phyloP scores from a whole-genome alignment of 2,329 filamentous ascomycete species.

The Pleomassaria siparia region DNA sequence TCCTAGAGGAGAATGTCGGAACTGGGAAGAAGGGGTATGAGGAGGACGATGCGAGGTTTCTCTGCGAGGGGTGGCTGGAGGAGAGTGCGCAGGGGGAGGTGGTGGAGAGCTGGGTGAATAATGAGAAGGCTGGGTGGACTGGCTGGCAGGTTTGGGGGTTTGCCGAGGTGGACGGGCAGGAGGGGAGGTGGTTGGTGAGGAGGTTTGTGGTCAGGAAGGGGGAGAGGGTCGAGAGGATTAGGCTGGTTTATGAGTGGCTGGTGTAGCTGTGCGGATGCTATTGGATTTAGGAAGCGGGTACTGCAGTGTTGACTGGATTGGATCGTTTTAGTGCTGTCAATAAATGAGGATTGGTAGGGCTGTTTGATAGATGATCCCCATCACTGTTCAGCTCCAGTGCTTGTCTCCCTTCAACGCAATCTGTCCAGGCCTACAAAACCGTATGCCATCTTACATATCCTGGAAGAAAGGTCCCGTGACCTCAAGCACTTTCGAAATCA shows the following conservation, averaged over 20 bases:
- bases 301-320: no score
- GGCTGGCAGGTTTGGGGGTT: constrained; percentile 35
- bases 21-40: constrained; percentile 18
- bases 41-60: neutral
- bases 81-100: constrained; percentile 34
- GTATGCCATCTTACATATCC: no score
- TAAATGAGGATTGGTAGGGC: no score
- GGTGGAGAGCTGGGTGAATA: constrained; percentile 38
- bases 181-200: constrained; percentile 33
- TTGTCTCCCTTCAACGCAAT: no score
- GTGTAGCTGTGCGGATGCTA: constrained; percentile 28
- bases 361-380: no score
- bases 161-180: constrained; percentile 14
- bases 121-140: constrained; percentile 38
- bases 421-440: no score
- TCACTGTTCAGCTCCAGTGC: no score
- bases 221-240: constrained; percentile 29
- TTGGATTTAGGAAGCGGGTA: no score
- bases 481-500: no score
- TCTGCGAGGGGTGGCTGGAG: constrained; percentile 32
- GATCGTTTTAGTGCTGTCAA: no score
- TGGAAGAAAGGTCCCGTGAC: no score
- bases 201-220: constrained; percentile 37
- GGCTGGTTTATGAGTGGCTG: constrained; percentile 39
- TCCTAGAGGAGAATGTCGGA: constrained; percentile 20